Evolutionary conservation across 352 stramenopile genomes (phyloP), one percentile per base, ranked within the genome.

Genomic region (Phytophthora hibernalis): DNA sequence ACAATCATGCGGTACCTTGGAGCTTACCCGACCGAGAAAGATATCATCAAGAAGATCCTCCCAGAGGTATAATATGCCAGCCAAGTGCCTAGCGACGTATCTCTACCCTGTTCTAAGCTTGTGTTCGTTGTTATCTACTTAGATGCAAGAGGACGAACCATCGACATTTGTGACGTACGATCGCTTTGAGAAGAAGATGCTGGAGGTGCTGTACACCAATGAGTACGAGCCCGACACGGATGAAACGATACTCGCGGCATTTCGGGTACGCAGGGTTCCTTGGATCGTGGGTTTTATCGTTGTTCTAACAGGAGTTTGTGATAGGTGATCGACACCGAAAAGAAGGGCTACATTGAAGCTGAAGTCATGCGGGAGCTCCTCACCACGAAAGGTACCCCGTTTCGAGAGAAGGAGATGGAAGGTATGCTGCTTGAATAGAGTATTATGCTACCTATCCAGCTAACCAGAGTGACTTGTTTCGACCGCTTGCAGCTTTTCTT

Each of bases 101-200:
- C n/a, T 49, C 30, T 49, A 16, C 7, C 20, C 11, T 49, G 1
- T 28, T 13, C 52, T 58, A 13, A 35, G 5, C 22, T 30, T 43
- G 1, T 22, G 13, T 24, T 38, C 52, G 43, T n/a, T n/a, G n/a
- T n/a, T n/a, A n/a, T n/a, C 3, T 37, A 15, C 1, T 28, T 53
- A 93, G 82, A 93, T 93, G 80, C 87, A 97, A 83, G 88, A 95
- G 49, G 92, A 97, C 47, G 90, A 98, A 59, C 87, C 89, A 18
- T 93, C 91, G 24, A 93, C 90, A 5, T 96, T 93, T 55, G 90
- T 98, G 21, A 82, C 86, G 37, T 97, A 95, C 61, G 81, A 93
- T n/a, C 87, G 83, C 44, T 97, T 98, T 51, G 90, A 98, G 75
- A 94, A 93, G 61, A 97, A 97, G 67, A 97, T 97, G 91, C 87